phyloP scores from a whole-genome alignment of 768 basidiomycete species.

The Flagelloscypha sp. region DNA sequence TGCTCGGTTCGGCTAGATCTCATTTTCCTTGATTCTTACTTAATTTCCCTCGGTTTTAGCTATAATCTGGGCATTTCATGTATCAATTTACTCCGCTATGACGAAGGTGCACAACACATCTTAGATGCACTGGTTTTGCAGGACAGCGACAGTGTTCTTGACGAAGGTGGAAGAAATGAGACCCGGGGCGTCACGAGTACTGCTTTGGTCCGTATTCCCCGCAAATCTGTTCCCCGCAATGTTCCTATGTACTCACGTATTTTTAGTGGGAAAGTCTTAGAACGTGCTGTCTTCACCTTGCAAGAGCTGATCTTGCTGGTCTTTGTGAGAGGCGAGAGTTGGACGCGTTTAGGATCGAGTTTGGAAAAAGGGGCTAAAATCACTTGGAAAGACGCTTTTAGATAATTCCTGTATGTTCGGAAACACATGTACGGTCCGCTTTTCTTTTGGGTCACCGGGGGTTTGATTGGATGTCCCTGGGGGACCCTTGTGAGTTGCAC shows the following conservation, averaged over 20 bases:
- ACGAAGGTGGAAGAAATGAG: slow-evolving; percentile 35
- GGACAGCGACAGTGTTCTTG: slow-evolving; percentile 70
- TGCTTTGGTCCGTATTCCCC: too few relatives aligned
- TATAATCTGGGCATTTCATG: slow-evolving; percentile 93
- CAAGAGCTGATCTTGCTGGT: slow-evolving; percentile 65
- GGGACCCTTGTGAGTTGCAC: too few relatives aligned
- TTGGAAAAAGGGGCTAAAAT: too few relatives aligned
- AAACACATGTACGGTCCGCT: too few relatives aligned
- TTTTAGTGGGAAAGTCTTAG: slow-evolving; percentile 89
- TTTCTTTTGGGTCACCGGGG: too few relatives aligned
- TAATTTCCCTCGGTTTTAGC: slow-evolving; percentile 30
- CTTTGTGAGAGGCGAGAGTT: slow-evolving; percentile 70
- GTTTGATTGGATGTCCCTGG: too few relatives aligned
- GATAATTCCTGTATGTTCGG: too few relatives aligned
- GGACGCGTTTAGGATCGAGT: too few relatives aligned
- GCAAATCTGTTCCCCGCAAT: too few relatives aligned
- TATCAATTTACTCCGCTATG: slow-evolving; percentile 82
- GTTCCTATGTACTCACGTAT: too few relatives aligned
- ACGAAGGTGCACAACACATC: slow-evolving; percentile 80
- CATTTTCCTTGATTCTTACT: neutral
- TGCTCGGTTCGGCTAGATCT: slow-evolving; percentile 49
- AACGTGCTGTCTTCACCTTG: slow-evolving; percentile 75
- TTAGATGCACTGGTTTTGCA: slow-evolving; percentile 86
- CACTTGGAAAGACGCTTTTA: too few relatives aligned
- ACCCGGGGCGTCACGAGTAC: slow-evolving; percentile 66